Evolutionary conservation across 768 basidiomycete species (phyloP).

Genomic region (Serendipita vermifera): DNA sequence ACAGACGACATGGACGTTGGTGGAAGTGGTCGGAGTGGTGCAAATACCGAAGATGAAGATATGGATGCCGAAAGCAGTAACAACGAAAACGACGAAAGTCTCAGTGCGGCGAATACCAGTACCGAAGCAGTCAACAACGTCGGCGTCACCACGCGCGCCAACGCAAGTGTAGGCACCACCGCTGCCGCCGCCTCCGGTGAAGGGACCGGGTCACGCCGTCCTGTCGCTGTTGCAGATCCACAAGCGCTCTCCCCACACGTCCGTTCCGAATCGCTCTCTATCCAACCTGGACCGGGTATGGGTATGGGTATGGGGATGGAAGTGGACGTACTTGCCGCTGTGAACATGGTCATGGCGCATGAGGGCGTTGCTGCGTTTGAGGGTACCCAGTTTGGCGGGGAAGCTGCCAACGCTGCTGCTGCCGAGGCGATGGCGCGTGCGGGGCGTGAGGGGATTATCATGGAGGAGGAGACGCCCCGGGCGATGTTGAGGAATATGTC

Average conservation of each 20-base stretch:
- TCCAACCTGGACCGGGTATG: constrained; percentile 7
- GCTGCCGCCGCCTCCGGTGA: no score
- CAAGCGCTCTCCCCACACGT: not conserved
- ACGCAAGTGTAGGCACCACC: not conserved
- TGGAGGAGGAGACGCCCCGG: constrained; percentile 14
- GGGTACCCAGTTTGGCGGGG: constrained; percentile 21
- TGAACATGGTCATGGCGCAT: constrained; percentile 31
- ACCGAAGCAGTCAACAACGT: constrained; percentile 17
- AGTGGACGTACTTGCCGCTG: constrained; percentile 42
- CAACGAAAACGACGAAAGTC: no score
- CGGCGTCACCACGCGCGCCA: constrained; percentile 14
- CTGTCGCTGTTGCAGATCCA: constrained; percentile 30
- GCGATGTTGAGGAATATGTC: constrained; percentile 11
- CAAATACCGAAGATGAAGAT: constrained; percentile 7
- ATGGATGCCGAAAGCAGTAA: constrained; percentile 5
- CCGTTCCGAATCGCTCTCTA: not conserved
- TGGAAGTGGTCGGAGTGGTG: not conserved
- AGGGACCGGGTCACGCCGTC: not conserved
- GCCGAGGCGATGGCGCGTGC: constrained; percentile 17
- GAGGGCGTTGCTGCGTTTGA: constrained; percentile 12
- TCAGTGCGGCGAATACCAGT: no score
- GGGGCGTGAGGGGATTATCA: not conserved
- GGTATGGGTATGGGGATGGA: constrained; percentile 26
- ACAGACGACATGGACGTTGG: not conserved
- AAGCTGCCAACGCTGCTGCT: constrained; percentile 13